These are phyloP conservation scores for Pseudofabraea citricarpa DNA, from an alignment of 2,329 filamentous ascomycete genomes.

Conservation along the genomic window DNA sequence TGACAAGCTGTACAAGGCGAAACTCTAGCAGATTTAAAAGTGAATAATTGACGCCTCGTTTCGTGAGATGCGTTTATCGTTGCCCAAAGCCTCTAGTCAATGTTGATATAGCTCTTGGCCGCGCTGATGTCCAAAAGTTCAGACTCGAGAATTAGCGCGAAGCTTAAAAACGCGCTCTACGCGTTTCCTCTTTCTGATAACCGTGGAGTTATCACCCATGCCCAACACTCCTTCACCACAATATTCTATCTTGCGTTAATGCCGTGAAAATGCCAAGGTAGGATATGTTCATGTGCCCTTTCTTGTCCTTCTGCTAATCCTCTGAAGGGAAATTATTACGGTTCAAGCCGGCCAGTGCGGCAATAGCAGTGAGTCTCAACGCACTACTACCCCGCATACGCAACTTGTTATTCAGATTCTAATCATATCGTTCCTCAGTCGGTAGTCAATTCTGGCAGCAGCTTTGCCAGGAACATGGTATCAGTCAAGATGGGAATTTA, in stretches of 20 bases:
- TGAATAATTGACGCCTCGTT: too few relatives aligned
- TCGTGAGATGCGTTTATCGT: too few relatives aligned
- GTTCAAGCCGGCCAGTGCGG: conserved; percentile 98
- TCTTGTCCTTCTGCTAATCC: conserved; percentile 6
- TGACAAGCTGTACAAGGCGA: background rate
- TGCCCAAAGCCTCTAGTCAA: conserved; percentile 1
- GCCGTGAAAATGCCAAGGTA: conserved; percentile 29
- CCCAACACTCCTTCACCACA: too few relatives aligned
- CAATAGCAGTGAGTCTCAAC: conserved; percentile 80
- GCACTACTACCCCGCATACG: conserved; percentile 5
- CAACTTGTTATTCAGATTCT: conserved; percentile 4
- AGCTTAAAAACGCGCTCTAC: conserved; percentile 1
- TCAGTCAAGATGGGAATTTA: conserved; percentile 93
- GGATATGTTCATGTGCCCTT: background rate
- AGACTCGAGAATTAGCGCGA: background rate
- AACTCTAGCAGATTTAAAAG: background rate
- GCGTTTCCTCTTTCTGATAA: background rate
- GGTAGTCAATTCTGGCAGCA: conserved; percentile 99
- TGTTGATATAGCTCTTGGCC: background rate
- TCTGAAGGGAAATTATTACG: conserved; percentile 89
- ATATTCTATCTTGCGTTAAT: too few relatives aligned
- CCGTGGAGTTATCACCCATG: too few relatives aligned
- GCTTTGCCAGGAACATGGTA: conserved; percentile 95
- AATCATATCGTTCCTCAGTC: conserved; percentile 46
- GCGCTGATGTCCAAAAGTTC: background rate